Evolutionary conservation across 2,329 filamentous ascomycete species (phyloP).

Genomic region (Alternaria ethzedia): DNA sequence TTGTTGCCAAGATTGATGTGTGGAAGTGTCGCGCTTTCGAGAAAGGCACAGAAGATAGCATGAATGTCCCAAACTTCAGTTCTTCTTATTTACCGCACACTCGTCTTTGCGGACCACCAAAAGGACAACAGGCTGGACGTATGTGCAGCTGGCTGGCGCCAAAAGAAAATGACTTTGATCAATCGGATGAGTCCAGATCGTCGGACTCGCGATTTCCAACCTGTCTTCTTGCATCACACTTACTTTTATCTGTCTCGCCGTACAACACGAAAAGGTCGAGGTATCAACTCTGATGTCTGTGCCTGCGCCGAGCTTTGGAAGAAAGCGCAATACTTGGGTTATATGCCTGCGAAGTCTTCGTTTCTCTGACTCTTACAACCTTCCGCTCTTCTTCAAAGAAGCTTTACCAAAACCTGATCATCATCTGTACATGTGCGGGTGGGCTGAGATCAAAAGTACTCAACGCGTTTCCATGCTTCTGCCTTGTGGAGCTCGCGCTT

Average conservation of each 20-base stretch:
- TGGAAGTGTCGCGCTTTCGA: no score
- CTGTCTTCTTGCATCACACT: neutral
- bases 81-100: no score
- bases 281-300: fast-evolving
- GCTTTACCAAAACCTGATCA: neutral
- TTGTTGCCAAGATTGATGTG: no score
- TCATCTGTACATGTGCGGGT: neutral
- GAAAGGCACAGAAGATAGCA: no score
- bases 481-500: neutral
- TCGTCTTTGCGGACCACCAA: neutral
- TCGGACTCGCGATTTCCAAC: no score
- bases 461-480: fast-evolving
- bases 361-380: neutral
- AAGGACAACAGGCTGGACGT: neutral
- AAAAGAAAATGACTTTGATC: no score
- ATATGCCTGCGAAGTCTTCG: neutral
- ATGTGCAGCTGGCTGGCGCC: neutral
- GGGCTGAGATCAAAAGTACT: neutral
- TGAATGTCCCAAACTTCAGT: no score
- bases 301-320: fast-evolving
- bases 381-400: fast-evolving
- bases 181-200: no score
- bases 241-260: no score
- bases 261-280: no score
- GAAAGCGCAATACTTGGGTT: fast-evolving